Base-by-base conservation (phyloP, 1,139 yeast genomes). In the Wickerhamiella pararugosa region DNA sequence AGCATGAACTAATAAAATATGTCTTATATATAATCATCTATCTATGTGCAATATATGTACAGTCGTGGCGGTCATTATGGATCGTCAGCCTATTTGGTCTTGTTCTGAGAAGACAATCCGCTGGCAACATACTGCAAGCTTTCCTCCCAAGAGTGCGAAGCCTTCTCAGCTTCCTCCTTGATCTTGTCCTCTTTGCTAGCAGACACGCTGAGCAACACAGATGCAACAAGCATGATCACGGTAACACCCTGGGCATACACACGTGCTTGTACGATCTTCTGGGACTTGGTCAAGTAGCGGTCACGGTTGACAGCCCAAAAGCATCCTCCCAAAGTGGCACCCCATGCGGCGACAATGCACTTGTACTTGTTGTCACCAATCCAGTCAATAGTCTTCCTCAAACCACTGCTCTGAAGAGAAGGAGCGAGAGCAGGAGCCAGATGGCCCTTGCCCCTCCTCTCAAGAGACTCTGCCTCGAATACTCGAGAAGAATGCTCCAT, bases 181-280 rank as follows among this genome's bases (percentile, higher is more conserved):
- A 21, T 33, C 26, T 25, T 29, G 25, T 33, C 25, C 11, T 27
- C 25, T 9, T 32, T 21, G 9, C 8, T 15, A 9, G 36, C 41
- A 21, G 33, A 36, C 9, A 38, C 21, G 29, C 29, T 8, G 37
- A 60, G 44, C 35, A 57, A 50, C 49, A 61, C 61, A 8, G 62
- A 52, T 7, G 55, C 61, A 27, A 61, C 49, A 32, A 61, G 52
- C 50, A 61, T 50, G 15, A 55, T 58, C 48, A 58, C 68, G 52
- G 64, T 71, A 45, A 82, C 64, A 48, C 81, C 86, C 62, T 84
- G 95, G 7, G 95, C 95, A 59, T 82, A 83, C 78, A 84, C 84
- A 72, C 95, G 79, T 28, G 95, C 94, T 60, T 82, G 93, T 29
- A 83, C 94, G 33, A 83, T 75, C 62, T 84, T 86, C 64, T 86